These are phyloP conservation scores for Penicillium herquei DNA, from an alignment of 495 filamentous ascomycete genomes.

Conservation along the genomic window DNA sequence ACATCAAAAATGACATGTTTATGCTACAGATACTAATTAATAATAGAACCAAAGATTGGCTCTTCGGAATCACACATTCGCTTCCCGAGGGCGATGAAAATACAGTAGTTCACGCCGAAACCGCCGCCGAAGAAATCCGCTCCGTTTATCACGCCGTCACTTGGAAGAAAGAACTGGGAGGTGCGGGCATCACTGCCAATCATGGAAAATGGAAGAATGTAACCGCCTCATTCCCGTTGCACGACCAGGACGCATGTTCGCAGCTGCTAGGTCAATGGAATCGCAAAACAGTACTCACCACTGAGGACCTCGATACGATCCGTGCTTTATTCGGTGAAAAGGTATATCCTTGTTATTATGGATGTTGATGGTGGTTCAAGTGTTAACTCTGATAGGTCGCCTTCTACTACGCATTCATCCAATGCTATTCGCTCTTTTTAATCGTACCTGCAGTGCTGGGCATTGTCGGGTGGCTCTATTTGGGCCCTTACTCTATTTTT, in stretches of 20 bases:
- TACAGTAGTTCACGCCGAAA: constrained; percentile 60
- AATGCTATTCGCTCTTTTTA: constrained; percentile 86
- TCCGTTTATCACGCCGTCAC: constrained; percentile 86
- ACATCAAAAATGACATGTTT: neutral
- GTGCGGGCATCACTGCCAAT: constrained; percentile 82
- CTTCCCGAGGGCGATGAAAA: constrained; percentile 57
- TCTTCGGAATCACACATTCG: constrained; percentile 74
- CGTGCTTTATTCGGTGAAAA: constrained; percentile 86
- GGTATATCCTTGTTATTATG: constrained; percentile 40
- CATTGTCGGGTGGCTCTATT: constrained; percentile 68
- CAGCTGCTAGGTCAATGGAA: constrained; percentile 84
- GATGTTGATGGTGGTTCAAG: no score
- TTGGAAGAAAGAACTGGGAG: constrained; percentile 73
- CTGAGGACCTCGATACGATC: constrained; percentile 75
- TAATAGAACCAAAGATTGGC: constrained; percentile 85
- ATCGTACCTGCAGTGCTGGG: constrained; percentile 78
- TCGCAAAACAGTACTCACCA: constrained; percentile 66
- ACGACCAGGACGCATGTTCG: constrained; percentile 82
- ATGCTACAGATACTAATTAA: constrained; percentile 2
- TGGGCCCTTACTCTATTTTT: constrained; percentile 77
- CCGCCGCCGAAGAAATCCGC: constrained; percentile 86
- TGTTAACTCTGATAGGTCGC: constrained; percentile 53
- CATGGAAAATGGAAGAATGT: constrained; percentile 81
- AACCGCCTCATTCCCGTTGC: constrained; percentile 82
- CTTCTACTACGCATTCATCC: constrained; percentile 94